A percentile compares a stretch with the other conserved stretches of the same genome.
These are phyloP conservation scores for Tetratostichococcus sp. DNA, from an alignment of 139 green algal genomes.

Conservation along the genomic window DNA sequence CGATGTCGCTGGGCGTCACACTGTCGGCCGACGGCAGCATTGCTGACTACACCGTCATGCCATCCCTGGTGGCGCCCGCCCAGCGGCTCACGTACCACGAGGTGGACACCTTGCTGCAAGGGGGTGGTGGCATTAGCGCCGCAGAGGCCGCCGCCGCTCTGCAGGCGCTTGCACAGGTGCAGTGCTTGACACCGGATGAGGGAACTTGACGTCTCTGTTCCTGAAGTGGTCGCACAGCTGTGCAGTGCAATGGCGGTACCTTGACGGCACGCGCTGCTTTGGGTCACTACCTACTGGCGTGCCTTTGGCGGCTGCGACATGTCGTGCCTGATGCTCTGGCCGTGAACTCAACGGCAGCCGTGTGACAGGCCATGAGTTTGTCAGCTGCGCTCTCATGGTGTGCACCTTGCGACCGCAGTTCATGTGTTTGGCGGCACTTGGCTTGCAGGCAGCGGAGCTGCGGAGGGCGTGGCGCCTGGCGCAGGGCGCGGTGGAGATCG, in stretches of 20 bases:
- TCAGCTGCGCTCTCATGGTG: too few species aligned
- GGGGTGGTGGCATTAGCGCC: neutral
- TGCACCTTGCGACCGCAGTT: too few species aligned
- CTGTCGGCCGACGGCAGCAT: slow-evolving; percentile 57
- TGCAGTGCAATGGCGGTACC: too few species aligned
- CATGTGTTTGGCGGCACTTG: too few species aligned
- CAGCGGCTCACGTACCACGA: slow-evolving; percentile 74
- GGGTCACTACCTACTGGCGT: too few species aligned
- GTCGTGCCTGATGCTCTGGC: neutral
- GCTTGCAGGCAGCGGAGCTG: slow-evolving; percentile 27
- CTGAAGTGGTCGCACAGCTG: too few species aligned
- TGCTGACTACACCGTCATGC: slow-evolving; percentile 22
- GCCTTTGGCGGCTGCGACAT: too few species aligned
- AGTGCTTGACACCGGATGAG: too few species aligned
- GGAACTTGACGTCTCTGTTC: too few species aligned
- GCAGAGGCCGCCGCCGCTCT: slow-evolving; percentile 21
- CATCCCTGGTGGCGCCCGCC: slow-evolving; percentile 42
- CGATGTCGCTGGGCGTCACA: slow-evolving; percentile 53
- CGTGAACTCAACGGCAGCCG: too few species aligned
- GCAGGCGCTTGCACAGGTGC: slow-evolving; percentile 23
- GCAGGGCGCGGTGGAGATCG: slow-evolving; percentile 55
- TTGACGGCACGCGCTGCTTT: too few species aligned
- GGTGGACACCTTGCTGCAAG: slow-evolving; percentile 57
- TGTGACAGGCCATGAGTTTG: too few species aligned
- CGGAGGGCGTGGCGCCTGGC: slow-evolving; percentile 32